Evolutionary conservation across 164 flowering plant species (phyloP).

Genomic region (Pachysandra terminalis): DNA sequence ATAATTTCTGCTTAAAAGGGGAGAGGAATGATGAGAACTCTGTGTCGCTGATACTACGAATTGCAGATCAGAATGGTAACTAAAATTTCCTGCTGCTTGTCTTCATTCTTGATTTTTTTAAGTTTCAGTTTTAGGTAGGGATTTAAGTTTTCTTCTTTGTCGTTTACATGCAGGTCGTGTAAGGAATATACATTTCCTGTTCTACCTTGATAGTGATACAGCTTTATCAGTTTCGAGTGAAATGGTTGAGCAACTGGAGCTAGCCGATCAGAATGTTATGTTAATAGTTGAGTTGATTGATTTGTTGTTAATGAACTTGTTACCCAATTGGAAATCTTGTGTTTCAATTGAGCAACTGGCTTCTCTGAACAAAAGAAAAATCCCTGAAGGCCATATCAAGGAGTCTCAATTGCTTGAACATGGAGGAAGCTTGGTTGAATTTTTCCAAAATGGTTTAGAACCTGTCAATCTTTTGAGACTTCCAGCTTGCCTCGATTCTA

Average conservation of each 20-base stretch:
- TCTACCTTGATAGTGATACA: constrained; percentile 71
- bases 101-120: not conserved
- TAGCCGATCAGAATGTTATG: constrained; percentile 60
- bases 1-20: constrained; percentile 62
- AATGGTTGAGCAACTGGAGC: constrained; percentile 84
- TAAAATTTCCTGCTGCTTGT: not conserved
- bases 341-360: constrained; percentile 27
- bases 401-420: constrained; percentile 10
- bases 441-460: constrained; percentile 20
- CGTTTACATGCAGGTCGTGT: constrained; percentile 49
- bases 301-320: constrained; percentile 43
- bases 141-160: not conserved
- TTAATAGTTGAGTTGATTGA: constrained; percentile 82
- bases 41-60: constrained; percentile 57
- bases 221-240: constrained; percentile 71
- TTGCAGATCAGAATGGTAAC: constrained; percentile 57
- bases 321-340: constrained; percentile 61
- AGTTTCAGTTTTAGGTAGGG: not conserved
- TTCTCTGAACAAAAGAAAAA: constrained; percentile 22
- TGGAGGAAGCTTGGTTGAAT: constrained; percentile 15
- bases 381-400: constrained; percentile 3
- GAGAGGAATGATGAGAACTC: constrained; percentile 54
- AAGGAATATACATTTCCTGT: constrained; percentile 61
- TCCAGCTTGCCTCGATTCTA: constrained; percentile 15
- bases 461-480: constrained; percentile 15